Evolutionary conservation across 176 grass and related monocot species (phyloP).

Genomic region (Hordeum marinum): DNA sequence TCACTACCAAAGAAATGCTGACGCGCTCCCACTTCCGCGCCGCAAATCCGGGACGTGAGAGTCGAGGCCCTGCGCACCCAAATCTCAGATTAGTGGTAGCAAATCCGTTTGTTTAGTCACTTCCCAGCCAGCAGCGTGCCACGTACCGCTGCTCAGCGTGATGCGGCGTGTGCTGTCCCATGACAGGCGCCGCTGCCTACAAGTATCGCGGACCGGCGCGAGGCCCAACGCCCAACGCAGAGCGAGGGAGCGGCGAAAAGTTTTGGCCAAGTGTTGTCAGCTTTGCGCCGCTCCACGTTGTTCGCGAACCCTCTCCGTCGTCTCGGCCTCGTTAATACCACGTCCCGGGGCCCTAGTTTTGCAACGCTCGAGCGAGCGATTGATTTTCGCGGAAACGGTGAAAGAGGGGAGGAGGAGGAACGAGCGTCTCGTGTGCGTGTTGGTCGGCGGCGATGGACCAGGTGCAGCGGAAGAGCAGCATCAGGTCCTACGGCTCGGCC

Average conservation of each 20-base stretch:
- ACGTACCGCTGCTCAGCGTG: background rate
- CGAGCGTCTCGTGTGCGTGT: background rate
- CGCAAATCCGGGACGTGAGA: slow-evolving; percentile 10
- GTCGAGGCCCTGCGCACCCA: background rate
- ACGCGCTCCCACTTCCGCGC: background rate
- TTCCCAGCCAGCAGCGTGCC: background rate
- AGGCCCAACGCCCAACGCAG: background rate
- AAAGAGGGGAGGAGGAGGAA: background rate
- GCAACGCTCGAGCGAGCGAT: background rate
- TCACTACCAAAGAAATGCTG: background rate
- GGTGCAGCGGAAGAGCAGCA: slow-evolving; percentile 31
- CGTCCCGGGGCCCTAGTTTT: background rate
- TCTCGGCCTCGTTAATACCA: background rate
- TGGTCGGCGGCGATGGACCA: slow-evolving; percentile 34
- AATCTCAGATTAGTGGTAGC: background rate
- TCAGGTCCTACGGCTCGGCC: slow-evolving; percentile 33
- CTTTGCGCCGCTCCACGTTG: slow-evolving; percentile 29
- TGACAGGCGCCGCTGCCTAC: slow-evolving; percentile 17
- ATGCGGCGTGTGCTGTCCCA: background rate
- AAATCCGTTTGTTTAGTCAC: slow-evolving; percentile 8
- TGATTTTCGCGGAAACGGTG: too few species aligned
- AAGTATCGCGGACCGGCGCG: background rate
- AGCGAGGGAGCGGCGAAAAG: slow-evolving; percentile 18
- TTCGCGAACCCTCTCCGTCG: slow-evolving; percentile 38
- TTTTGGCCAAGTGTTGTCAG: background rate